phyloP scores from a whole-genome alignment of 805 yeast species.

The Helenozyma baotianmanensis region DNA sequence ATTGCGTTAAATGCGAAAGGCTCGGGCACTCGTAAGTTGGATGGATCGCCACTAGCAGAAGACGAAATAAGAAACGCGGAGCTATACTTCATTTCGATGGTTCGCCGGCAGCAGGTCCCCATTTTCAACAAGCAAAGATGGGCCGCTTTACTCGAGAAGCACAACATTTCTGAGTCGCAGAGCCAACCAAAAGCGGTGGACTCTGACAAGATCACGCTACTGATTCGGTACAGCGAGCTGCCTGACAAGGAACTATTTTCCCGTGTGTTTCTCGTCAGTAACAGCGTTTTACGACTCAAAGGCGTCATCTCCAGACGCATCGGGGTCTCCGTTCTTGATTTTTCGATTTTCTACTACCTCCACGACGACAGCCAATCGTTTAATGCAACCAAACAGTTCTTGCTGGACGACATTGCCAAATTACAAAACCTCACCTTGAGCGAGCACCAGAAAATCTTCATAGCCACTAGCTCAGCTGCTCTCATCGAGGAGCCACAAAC shows the following conservation, averaged over 20 bases:
- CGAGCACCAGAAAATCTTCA: conserved; percentile 19
- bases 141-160: conserved; percentile 34
- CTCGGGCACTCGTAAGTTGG: conserved; percentile 28
- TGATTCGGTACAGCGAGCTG: not conserved
- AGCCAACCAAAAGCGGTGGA: not conserved
- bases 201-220: conserved; percentile 3
- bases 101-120: conserved; percentile 25
- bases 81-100: conserved; percentile 55
- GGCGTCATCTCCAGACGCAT: conserved; percentile 24
- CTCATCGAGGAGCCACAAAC: conserved; percentile 65
- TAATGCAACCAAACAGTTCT: conserved; percentile 12
- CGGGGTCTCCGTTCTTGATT: conserved; percentile 17
- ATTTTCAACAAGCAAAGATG: conserved; percentile 32
- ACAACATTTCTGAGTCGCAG: conserved; percentile 19
- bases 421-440: conserved; percentile 22
- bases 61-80: conserved; percentile 63
- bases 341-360: conserved; percentile 23
- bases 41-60: conserved; percentile 50
- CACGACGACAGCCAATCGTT: conserved; percentile 13
- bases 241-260: conserved; percentile 5
- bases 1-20: not conserved
- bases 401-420: conserved; percentile 27
- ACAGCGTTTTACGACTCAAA: conserved; percentile 29
- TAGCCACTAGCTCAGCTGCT: conserved; percentile 8
- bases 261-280: conserved; percentile 20